Evolutionary conservation across 805 yeast genomes (phyloP).

Genomic region (Yarrowia deformans): DNA sequence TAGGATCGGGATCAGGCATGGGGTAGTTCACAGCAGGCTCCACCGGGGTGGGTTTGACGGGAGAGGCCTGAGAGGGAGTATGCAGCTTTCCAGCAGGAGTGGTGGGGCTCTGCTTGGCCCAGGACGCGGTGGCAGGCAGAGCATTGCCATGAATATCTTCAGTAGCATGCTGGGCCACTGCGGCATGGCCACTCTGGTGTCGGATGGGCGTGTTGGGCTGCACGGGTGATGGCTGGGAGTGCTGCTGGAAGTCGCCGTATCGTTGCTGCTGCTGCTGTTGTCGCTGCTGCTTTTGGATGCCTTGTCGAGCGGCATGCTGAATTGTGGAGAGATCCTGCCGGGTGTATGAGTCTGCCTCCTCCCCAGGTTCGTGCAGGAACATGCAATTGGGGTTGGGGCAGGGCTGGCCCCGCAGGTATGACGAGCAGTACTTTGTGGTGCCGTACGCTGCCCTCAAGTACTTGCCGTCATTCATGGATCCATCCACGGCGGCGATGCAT

Average conservation of each 20-base stretch:
- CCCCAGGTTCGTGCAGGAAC: slow-evolving; percentile 99
- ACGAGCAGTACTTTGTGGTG: slow-evolving; percentile 97
- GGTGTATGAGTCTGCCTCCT: slow-evolving; percentile 96
- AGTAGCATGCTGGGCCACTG: slow-evolving; percentile 40
- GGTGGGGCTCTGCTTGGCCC: slow-evolving; percentile 57
- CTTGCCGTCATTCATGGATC: slow-evolving; percentile 90
- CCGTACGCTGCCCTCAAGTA: slow-evolving; percentile 95
- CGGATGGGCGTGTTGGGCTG: slow-evolving; percentile 30
- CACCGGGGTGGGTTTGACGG: slow-evolving; percentile 32
- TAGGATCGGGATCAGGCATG: slow-evolving; percentile 52
- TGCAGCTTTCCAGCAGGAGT: slow-evolving; percentile 47
- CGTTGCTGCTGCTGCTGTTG: slow-evolving; percentile 37
- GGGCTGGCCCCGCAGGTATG: slow-evolving; percentile 90
- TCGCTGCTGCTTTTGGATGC: slow-evolving; percentile 40
- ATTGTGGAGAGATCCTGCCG: slow-evolving; percentile 85
- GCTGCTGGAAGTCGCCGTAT: slow-evolving; percentile 33
- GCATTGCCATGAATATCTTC: slow-evolving; percentile 54
- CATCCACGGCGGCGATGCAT: slow-evolving; percentile 91
- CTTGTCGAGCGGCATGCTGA: slow-evolving; percentile 53
- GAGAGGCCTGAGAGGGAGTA: slow-evolving; percentile 42
- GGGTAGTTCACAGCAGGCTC: slow-evolving; percentile 40
- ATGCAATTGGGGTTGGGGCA: slow-evolving; percentile 99
- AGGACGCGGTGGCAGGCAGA: slow-evolving; percentile 75
- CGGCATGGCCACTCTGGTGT: slow-evolving; percentile 38
- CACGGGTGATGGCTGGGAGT: slow-evolving; percentile 25